Base-by-base conservation (phyloP, 2,329 filamentous ascomycete genomes). In the Calonectria hongkongensis region DNA sequence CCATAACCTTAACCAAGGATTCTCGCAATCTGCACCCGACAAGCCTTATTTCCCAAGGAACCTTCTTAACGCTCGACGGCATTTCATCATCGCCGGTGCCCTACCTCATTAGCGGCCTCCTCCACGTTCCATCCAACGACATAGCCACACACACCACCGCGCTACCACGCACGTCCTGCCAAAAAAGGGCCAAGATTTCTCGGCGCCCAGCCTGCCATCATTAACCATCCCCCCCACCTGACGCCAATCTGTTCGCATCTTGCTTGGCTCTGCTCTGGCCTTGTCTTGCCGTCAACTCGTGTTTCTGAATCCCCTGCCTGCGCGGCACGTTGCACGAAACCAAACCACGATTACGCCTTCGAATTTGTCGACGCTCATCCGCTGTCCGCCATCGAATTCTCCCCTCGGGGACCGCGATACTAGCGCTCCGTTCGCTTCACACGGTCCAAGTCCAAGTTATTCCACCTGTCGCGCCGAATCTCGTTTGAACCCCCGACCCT, bases 311-410 rank as follows among this genome's bases (percentile, higher is more conserved):
- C 60, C 71, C 70, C 60, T 63, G 70, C 65, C 66, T 30, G 30
- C 47, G 65, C 64, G 54, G 74, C 74, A 75, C 74, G 70, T 74
- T 74, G 67, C 73, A 73, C 73, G 56, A 74, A 75, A 64, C 70
- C 58, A 65, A 66, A 73, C 62, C 72, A 69, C 51, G 60, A 1
- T 58, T 60, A 30, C 48, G 69, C 72, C 25, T 39, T n/a, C 64
- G 25, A 41, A 47, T 50, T 71, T 56, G 56, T 67, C 63, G 41
- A 70, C 70, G 62, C 73, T 69, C 66, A 45, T 47, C 54, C 58
- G 30, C 58, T 67, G 33, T 27, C 25, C 50, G 30, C 30, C 50
- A 39, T 58, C 68, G 45, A 60, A 43, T 45, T 25, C 43, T 54
- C 12, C 65, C 58, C 50, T 64, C 56, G 21, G 21, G 54, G 39